Percentiles rank a stretch among this genome's conserved stretches.
Conservation (phyloP, 768 basidiomycete genomes). For the Tylopilus intermedius region DNA sequence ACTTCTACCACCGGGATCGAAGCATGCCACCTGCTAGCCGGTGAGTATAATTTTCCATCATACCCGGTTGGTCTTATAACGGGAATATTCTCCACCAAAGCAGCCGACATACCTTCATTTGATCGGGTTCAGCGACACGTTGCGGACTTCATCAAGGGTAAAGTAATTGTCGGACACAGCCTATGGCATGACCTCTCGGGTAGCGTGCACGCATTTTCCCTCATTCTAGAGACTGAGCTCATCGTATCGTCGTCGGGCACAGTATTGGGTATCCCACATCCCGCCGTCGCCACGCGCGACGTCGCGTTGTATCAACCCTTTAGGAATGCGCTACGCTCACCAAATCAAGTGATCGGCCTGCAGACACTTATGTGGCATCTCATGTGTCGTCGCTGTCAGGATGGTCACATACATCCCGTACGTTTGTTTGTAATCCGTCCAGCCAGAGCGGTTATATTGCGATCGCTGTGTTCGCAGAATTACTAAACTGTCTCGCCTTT, state of each 20-base stretch:
- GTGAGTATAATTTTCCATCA: conserved; percentile 28
- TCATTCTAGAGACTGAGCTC: conserved; percentile 5
- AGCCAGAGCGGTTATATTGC: neutral
- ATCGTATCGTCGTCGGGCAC: conserved; percentile 13
- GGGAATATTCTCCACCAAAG: neutral
- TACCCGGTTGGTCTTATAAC: neutral
- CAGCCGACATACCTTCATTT: conserved; percentile 47
- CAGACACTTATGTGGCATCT: conserved; percentile 79
- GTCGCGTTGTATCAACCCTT: conserved; percentile 80
- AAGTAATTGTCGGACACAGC: conserved; percentile 70
- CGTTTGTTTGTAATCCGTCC: conserved; percentile 26
- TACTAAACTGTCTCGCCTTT: conserved; percentile 10
- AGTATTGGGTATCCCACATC: conserved; percentile 80
- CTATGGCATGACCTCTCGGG: conserved; percentile 81
- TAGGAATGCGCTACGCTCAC: conserved; percentile 60
- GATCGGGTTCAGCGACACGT: conserved; percentile 60
- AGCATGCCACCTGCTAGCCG: conserved; percentile 34
- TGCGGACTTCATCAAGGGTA: conserved; percentile 61
- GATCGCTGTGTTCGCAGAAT: conserved; percentile 1
- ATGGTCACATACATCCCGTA: conserved; percentile 68
- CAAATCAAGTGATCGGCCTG: conserved; percentile 65
- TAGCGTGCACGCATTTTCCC: conserved; percentile 26
- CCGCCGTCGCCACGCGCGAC: conserved; percentile 73
- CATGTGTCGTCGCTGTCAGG: conserved; percentile 74
- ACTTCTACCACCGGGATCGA: conserved; percentile 59